phyloP scores from a whole-genome alignment of 495 filamentous ascomycete species.

The Haplographium delicatum region DNA sequence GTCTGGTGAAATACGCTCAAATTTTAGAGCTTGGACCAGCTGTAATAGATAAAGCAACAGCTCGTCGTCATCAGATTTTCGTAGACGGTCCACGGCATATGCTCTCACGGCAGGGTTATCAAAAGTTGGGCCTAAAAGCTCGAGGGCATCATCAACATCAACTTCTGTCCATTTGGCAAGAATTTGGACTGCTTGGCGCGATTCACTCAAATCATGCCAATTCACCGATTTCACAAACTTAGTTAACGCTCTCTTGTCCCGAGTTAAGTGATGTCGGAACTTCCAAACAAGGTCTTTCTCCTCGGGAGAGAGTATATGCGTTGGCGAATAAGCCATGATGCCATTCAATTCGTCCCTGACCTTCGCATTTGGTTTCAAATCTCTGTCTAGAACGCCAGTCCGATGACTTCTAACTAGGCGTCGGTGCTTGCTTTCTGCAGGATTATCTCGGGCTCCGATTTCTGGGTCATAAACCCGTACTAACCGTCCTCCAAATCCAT shows the following conservation, averaged over 20 bases:
- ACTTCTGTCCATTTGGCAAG: conserved; percentile 95
- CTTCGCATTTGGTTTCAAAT: conserved; percentile 94
- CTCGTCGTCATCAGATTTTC: conserved; percentile 92
- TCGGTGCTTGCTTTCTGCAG: conserved; percentile 91
- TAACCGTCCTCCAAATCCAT: conserved; percentile 50
- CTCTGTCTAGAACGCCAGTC: conserved; percentile 87
- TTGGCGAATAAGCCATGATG: conserved; percentile 90
- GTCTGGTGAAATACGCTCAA: conserved; percentile 62
- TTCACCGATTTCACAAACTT: conserved; percentile 97
- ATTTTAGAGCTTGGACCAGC: conserved; percentile 94
- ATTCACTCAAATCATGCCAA: conserved; percentile 84
- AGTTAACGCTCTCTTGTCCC: conserved; percentile 89
- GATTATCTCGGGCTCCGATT: conserved; percentile 81
- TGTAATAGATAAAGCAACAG: conserved; percentile 89
- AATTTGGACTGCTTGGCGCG: conserved; percentile 82
- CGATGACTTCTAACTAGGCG: conserved; percentile 86
- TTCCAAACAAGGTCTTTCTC: conserved; percentile 97
- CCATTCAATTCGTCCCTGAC: conserved; percentile 87
- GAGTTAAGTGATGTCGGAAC: conserved; percentile 86
- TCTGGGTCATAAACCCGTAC: conserved; percentile 93
- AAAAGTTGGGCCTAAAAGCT: conserved; percentile 87
- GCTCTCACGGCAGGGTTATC: conserved; percentile 82
- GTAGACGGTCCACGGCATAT: conserved; percentile 87
- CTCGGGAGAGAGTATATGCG: conserved; percentile 76
- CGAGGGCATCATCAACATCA: conserved; percentile 93